Evolutionary conservation across 179 eudicot genomes (phyloP).

Genomic region (Gypsophila paniculata): DNA sequence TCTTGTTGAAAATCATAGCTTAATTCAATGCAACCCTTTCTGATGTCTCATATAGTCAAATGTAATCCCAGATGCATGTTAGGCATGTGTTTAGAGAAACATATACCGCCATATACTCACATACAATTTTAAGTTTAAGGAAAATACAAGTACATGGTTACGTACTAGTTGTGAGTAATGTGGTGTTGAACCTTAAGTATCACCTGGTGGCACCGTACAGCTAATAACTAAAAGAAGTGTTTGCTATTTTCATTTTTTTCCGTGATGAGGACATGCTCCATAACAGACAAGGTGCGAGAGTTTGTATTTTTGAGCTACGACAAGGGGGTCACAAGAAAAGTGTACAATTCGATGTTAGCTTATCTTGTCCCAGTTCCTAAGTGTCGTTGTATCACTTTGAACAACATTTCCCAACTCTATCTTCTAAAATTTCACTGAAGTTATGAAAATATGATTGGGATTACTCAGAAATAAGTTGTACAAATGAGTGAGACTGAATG

Average conservation of each 20-base stretch:
- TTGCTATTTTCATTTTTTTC: background rate
- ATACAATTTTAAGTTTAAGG: too few species aligned
- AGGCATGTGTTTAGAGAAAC: background rate
- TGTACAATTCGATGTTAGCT: constrained; percentile 19
- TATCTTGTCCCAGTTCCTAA: constrained; percentile 26
- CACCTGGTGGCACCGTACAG: too few species aligned
- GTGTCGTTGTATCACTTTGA: background rate
- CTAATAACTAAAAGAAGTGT: too few species aligned
- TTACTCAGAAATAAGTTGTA: background rate
- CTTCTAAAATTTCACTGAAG: background rate
- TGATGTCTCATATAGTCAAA: background rate
- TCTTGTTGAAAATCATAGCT: background rate
- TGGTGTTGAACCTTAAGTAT: too few species aligned
- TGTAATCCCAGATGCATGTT: background rate
- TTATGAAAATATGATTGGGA: background rate
- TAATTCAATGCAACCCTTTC: background rate
- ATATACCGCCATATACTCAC: too few species aligned
- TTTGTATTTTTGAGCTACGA: too few species aligned
- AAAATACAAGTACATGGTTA: too few species aligned
- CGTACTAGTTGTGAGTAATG: too few species aligned
- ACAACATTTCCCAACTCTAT: background rate
- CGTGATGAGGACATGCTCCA: too few species aligned
- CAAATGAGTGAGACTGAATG: too few species aligned
- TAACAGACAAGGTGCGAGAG: too few species aligned
- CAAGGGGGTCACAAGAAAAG: too few species aligned